Conservation (phyloP, 2,329 filamentous ascomycete species). For the Botrytis aclada region DNA sequence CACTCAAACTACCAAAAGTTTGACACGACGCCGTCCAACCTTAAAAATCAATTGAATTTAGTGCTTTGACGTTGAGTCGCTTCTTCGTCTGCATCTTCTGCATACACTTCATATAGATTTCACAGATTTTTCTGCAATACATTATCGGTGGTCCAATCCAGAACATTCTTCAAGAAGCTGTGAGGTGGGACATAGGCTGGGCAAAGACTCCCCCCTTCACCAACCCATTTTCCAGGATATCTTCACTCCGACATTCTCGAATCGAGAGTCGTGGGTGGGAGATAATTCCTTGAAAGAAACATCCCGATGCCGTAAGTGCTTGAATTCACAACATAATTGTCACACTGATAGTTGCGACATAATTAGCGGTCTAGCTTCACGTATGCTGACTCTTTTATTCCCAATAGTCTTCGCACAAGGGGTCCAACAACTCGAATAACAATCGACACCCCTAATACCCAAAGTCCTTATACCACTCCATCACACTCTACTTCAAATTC, state of each 20-base stretch:
- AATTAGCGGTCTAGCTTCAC: neutral
- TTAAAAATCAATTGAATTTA: constrained; percentile 8
- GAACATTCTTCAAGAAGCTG: constrained; percentile 7
- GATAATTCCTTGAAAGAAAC: constrained; percentile 33
- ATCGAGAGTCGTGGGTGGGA: constrained; percentile 36
- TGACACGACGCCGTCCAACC: neutral
- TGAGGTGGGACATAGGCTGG: constrained; percentile 6
- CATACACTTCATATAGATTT: neutral
- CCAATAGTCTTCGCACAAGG: constrained; percentile 1
- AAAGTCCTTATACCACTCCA: constrained; percentile 23
- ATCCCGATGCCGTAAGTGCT: constrained; percentile 29
- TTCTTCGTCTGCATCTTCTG: neutral
- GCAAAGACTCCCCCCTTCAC: constrained; percentile 20
- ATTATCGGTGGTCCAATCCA: constrained; percentile 8
- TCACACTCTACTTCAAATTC: constrained; percentile 33
- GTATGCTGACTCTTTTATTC: neutral
- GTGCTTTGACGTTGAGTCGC: neutral
- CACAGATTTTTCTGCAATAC: neutral
- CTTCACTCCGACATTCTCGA: constrained; percentile 37
- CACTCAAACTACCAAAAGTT: neutral
- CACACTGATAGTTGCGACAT: constrained; percentile 2
- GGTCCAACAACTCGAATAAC: constrained; percentile 25
- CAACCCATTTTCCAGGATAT: constrained; percentile 32
- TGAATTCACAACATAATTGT: constrained; percentile 10
- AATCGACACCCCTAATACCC: constrained; percentile 25